A percentile compares a stretch with the other conserved stretches of the same genome.
phyloP scores from a whole-genome alignment of 805 yeast species.

The Suhomyces faveliae region DNA sequence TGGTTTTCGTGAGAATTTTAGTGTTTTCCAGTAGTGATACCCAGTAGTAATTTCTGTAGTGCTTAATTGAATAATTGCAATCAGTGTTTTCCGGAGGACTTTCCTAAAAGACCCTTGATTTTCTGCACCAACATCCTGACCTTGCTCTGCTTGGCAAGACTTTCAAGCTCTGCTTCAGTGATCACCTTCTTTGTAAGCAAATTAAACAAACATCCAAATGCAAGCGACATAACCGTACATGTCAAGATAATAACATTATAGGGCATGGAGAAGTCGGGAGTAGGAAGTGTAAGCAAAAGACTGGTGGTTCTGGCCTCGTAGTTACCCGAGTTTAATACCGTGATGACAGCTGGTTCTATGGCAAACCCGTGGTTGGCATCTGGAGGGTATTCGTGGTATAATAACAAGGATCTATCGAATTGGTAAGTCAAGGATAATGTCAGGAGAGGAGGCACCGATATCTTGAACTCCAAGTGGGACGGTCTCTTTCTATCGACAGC shows the following conservation, averaged over 20 bases:
- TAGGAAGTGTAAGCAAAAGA: conserved; percentile 81
- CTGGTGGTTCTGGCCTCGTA: conserved; percentile 79
- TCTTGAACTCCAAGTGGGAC: conserved; percentile 70
- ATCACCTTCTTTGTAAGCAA: conserved; percentile 70
- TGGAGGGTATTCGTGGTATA: conserved; percentile 95
- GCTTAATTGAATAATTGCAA: not conserved
- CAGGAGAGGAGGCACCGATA: conserved; percentile 63
- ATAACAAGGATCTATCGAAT: conserved; percentile 83
- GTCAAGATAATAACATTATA: conserved; percentile 94
- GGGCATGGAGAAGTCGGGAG: conserved; percentile 99
- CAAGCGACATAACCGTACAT: conserved; percentile 87
- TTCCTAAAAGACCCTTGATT: conserved; percentile 7
- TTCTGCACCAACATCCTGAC: not conserved
- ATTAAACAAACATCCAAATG: conserved; percentile 85
- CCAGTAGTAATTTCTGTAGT: too few relatives aligned
- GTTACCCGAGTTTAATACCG: conserved; percentile 39
- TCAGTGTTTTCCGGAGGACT: not conserved
- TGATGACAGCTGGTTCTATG: conserved; percentile 83
- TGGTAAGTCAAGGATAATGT: conserved; percentile 64
- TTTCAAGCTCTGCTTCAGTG: conserved; percentile 67
- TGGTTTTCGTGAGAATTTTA: too few relatives aligned
- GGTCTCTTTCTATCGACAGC: conserved; percentile 81
- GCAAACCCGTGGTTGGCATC: conserved; percentile 98
- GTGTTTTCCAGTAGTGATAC: too few relatives aligned
- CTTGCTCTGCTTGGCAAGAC: conserved; percentile 13